These are phyloP conservation scores for Gloeopeniophorella convolvens DNA, from an alignment of 768 basidiomycete species.

Conservation along the genomic window DNA sequence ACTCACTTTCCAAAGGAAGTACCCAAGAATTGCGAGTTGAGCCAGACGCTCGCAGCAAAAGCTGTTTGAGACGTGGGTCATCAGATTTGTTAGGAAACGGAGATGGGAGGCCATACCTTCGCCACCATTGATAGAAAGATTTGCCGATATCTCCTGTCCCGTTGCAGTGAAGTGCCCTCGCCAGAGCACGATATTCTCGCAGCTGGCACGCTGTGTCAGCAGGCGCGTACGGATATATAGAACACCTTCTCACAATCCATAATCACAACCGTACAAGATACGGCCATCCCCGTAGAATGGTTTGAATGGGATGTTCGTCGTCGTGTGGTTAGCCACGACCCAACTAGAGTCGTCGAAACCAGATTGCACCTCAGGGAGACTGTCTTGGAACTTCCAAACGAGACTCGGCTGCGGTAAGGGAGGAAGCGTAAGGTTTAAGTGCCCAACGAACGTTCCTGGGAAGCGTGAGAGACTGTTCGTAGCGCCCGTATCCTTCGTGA, in stretches of 20 bases:
- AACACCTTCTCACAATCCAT: constrained; percentile 53
- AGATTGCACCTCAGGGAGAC: constrained; percentile 59
- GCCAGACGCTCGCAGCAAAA: constrained; percentile 79
- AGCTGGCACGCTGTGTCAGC: constrained; percentile 38
- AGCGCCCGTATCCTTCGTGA: constrained; percentile 34
- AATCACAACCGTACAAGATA: constrained; percentile 82
- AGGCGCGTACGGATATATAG: not conserved
- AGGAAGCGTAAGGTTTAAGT: constrained; percentile 41
- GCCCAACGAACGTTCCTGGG: constrained; percentile 43
- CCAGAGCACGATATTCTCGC: constrained; percentile 79
- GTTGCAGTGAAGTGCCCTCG: constrained; percentile 70
- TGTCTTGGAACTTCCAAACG: constrained; percentile 77
- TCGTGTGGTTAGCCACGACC: constrained; percentile 62
- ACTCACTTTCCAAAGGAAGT: constrained; percentile 71
- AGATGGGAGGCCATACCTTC: constrained; percentile 40
- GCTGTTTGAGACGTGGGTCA: constrained; percentile 33
- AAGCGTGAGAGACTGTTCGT: constrained; percentile 24
- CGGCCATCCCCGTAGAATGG: constrained; percentile 70
- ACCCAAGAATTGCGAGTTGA: constrained; percentile 63
- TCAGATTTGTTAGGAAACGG: not conserved
- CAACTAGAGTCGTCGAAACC: constrained; percentile 59
- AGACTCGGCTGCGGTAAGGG: constrained; percentile 43
- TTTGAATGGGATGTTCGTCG: constrained; percentile 64
- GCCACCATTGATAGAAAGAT: constrained; percentile 77
- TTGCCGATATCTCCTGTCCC: constrained; percentile 54